Evolutionary conservation across 352 stramenopile genomes (phyloP).

Genomic region (Phytophthora sansomeana): DNA sequence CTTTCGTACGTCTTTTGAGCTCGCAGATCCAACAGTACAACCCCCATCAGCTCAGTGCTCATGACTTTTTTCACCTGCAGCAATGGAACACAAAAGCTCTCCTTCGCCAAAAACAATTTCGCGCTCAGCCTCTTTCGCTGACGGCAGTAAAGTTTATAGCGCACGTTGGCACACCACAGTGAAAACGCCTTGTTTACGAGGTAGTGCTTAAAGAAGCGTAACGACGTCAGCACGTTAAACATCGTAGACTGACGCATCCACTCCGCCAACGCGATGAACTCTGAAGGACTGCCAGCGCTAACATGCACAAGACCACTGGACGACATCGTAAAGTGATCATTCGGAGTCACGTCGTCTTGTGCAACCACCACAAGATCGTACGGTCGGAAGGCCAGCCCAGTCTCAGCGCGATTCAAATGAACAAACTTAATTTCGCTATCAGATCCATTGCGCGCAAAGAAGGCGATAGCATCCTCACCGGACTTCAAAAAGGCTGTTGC

Average conservation of each 20-base stretch:
- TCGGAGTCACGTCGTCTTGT: constrained; percentile 71
- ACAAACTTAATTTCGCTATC: constrained; percentile 96
- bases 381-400: constrained; percentile 81
- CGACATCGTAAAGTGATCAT: constrained; percentile 95
- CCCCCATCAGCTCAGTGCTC: constrained; percentile 82
- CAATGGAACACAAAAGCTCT: constrained; percentile 90
- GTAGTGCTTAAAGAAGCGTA: constrained; percentile 96
- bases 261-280: constrained; percentile 94
- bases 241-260: constrained; percentile 96
- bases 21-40: constrained; percentile 83
- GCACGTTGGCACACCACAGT: constrained; percentile 89
- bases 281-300: constrained; percentile 76
- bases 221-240: constrained; percentile 95
- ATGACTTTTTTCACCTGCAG: constrained; percentile 92
- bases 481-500: constrained; percentile 69
- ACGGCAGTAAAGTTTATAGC: constrained; percentile 91
- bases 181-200: constrained; percentile 93
- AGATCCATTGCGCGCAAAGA: constrained; percentile 93
- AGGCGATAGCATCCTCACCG: constrained; percentile 94
- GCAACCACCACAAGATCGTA: constrained; percentile 93
- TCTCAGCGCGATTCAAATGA: constrained; percentile 87
- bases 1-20: constrained; percentile 93
- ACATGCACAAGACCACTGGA: constrained; percentile 84
- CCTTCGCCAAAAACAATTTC: constrained; percentile 91
- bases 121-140: constrained; percentile 88